Conservation (phyloP, 495 filamentous ascomycete species). For the Terfezia boudieri region DNA sequence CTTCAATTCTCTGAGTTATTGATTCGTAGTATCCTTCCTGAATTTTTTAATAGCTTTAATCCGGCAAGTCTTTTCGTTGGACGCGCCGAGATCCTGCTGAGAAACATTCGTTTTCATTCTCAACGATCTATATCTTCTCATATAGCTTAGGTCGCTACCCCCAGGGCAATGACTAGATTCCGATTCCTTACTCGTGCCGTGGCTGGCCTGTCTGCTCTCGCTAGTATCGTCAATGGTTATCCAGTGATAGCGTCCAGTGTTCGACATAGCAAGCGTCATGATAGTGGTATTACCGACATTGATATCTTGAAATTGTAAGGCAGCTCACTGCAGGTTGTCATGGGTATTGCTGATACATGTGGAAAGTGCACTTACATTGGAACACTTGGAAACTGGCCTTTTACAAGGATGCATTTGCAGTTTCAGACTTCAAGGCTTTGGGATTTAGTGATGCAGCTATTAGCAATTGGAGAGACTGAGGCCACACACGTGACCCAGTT, state of each 20-base stretch:
- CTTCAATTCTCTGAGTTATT: neutral
- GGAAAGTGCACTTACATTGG: slow-evolving; percentile 36
- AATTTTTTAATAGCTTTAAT: neutral
- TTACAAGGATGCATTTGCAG: slow-evolving; percentile 37
- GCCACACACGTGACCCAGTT: slow-evolving; percentile 34
- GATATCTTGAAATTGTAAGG: slow-evolving; percentile 53
- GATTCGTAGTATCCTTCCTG: neutral
- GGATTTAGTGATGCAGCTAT: slow-evolving; percentile 27
- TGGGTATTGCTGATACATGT: neutral
- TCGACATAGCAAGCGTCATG: slow-evolving; percentile 27
- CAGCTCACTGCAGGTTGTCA: neutral
- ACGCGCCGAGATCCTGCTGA: neutral
- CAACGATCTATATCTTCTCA: neutral
- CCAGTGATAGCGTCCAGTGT: slow-evolving; percentile 3
- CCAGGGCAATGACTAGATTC: slow-evolving; percentile 19
- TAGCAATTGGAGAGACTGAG: slow-evolving; percentile 31
- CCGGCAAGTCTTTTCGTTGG: neutral
- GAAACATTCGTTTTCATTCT: neutral
- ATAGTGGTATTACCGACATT: slow-evolving; percentile 32
- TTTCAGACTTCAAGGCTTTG: slow-evolving; percentile 33
- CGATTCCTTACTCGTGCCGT: slow-evolving; percentile 22
- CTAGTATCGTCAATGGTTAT: slow-evolving; percentile 26
- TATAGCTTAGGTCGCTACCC: neutral
- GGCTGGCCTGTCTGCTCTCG: slow-evolving; percentile 24
- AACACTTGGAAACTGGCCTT: slow-evolving; percentile 41